Percentiles rank a stretch among this genome's conserved stretches.
phyloP scores from a whole-genome alignment of 2,329 filamentous ascomycete genomes.

The Sporothrix euskadiensis region DNA sequence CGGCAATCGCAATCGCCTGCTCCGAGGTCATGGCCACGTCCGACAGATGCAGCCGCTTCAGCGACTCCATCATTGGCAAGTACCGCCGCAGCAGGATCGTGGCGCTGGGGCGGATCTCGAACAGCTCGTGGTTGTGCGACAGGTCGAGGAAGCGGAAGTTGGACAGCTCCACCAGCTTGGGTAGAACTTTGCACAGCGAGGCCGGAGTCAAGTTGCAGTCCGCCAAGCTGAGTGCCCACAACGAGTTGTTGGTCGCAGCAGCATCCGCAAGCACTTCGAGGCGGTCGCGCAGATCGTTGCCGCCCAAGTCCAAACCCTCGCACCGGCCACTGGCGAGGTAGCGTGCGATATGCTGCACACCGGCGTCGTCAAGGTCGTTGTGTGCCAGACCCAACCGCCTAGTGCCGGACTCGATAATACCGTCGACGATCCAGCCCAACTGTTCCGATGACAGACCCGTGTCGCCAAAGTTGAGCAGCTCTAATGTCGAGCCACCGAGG shows the following conservation, averaged over 20 bases:
- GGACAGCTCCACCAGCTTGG: constrained; percentile 66
- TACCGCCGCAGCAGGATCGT: constrained; percentile 72
- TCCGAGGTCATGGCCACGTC: constrained; percentile 83
- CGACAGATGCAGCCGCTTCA: constrained; percentile 84
- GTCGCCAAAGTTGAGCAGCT: constrained; percentile 80
- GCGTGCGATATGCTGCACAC: constrained; percentile 71
- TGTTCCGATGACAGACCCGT: constrained; percentile 71
- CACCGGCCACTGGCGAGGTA: constrained; percentile 77
- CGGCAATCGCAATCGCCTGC: constrained; percentile 86
- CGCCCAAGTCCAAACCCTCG: constrained; percentile 84
- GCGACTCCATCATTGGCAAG: constrained; percentile 71
- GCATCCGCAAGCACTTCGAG: constrained; percentile 55
- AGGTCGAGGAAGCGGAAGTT: constrained; percentile 87
- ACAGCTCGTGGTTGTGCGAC: constrained; percentile 83
- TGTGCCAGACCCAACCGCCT: constrained; percentile 79
- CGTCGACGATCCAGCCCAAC: constrained; percentile 76
- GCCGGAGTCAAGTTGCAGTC: constrained; percentile 77
- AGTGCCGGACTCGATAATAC: constrained; percentile 74
- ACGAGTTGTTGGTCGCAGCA: constrained; percentile 54
- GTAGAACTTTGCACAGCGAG: constrained; percentile 72
- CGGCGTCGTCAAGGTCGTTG: constrained; percentile 73
- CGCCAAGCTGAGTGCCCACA: constrained; percentile 83
- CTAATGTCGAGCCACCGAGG: constrained; percentile 71
- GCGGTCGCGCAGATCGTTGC: constrained; percentile 68
- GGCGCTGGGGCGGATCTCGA: constrained; percentile 71